Conservation (phyloP, 805 yeast genomes). For the Candida michaelii region DNA sequence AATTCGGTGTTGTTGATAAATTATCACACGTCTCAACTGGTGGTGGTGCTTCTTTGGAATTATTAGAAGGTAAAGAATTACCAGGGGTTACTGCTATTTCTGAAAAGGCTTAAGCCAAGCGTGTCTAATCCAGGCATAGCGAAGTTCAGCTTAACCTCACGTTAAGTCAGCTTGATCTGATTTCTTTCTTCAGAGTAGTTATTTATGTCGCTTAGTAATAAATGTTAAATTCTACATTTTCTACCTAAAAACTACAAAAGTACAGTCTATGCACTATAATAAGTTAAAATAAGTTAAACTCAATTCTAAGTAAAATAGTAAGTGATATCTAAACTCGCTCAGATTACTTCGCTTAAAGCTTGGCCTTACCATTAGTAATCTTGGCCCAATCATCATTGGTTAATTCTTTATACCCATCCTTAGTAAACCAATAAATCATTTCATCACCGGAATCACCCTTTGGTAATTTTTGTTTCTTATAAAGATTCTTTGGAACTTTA, state of each 20-base stretch:
- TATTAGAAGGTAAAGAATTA: constrained; percentile 96
- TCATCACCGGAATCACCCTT: constrained; percentile 62
- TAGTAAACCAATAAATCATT: constrained; percentile 67
- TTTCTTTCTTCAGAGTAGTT: not conserved
- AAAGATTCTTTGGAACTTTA: constrained; percentile 70
- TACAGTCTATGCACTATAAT: not conserved
- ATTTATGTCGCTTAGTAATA: not conserved
- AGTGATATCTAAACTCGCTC: too few relatives aligned
- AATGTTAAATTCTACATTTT: constrained; percentile 10
- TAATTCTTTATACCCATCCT: constrained; percentile 54
- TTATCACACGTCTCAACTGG: constrained; percentile 98
- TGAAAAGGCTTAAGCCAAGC: constrained; percentile 45
- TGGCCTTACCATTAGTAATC: constrained; percentile 38
- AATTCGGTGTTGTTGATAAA: constrained; percentile 94
- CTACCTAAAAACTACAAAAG: too few relatives aligned
- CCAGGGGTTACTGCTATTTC: constrained; percentile 97
- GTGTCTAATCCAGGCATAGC: not conserved
- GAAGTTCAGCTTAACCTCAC: too few relatives aligned
- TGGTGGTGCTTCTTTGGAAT: constrained; percentile 99
- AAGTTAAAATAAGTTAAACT: too few relatives aligned
- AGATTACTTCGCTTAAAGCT: constrained; percentile 29
- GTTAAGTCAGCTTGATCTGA: too few relatives aligned
- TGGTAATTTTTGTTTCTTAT: constrained; percentile 68
- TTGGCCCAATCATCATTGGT: constrained; percentile 56
- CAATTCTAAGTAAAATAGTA: too few relatives aligned